Base-by-base conservation (phyloP, 2,329 filamentous ascomycete genomes). In the Pyricularia sp. region DNA sequence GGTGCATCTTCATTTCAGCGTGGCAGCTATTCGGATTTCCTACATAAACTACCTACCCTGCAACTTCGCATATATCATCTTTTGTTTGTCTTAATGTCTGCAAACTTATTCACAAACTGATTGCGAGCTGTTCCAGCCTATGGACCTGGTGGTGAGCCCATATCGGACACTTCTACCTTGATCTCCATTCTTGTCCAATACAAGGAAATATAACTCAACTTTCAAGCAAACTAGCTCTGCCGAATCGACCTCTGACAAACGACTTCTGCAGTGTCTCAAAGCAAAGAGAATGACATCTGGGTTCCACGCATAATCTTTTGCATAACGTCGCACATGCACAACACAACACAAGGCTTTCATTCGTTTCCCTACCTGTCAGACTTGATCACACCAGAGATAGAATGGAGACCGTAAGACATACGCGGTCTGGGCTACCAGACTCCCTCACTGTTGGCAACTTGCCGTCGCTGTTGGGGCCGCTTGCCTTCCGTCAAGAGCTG, bases 401-500 rank as follows among this genome's bases (percentile, higher is more conserved):
- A 12, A 63, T 63, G 59, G 25, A 30, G 9, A 63, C 59, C 25
- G 5, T 23, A 30, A 20, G 25, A 20, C 25, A 26, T 28, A 28
- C 14, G 59, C 59, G 59, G 59, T 23, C 59, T 63, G 23, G 26
- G 20, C 5, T 63, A 28, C 59, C 59, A 28, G 25, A 26, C 1
- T 63, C 59, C 10, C 14, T 63, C 26, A 63, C 59, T 63, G 59
- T 30, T 28, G 59, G 59, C 12, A 63, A 28, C 26, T 17, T 63
- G 59, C 59, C 59, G 26, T 17, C 26, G 25, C 59, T 63, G 2
- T 63, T 63, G 25, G 59, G 26, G 59, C 59, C 59, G 26, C 25
- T 28, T 17, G 59, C 59, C 59, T 63, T 71, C 31, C 69, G 69
- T 26, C 70, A 70, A 61, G 71, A 71, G 63, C 72, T 42, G 68